Evolutionary conservation across 345 rosid genomes (phyloP).

Genomic region (Hevea brasiliensis): DNA sequence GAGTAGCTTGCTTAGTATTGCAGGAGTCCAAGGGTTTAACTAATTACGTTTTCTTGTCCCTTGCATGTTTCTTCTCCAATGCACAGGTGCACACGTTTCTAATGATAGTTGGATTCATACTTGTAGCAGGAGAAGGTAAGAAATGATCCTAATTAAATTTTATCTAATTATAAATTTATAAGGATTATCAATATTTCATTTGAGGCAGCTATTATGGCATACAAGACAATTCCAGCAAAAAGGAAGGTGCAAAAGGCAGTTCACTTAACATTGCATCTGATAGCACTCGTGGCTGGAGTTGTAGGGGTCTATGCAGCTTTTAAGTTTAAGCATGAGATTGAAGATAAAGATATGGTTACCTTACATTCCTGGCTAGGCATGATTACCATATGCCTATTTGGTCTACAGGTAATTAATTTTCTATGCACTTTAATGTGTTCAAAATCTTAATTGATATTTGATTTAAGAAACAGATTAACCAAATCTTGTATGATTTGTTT

Average conservation of each 20-base stretch:
- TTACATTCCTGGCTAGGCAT: constrained; percentile 65
- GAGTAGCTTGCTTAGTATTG: too few relatives aligned
- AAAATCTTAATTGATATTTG: too few relatives aligned
- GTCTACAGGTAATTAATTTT: constrained; percentile 39
- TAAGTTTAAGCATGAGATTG: constrained; percentile 38
- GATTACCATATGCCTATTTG: constrained; percentile 45
- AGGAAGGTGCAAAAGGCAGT: constrained; percentile 33
- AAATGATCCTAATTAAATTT: too few relatives aligned
- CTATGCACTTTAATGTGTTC: too few relatives aligned
- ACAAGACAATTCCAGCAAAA: constrained; percentile 42
- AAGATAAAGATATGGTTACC: constrained; percentile 27
- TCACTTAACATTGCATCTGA: constrained; percentile 39
- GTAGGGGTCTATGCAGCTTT: constrained; percentile 43
- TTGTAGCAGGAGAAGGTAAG: constrained; percentile 54
- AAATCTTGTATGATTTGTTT: not conserved
- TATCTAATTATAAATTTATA: not conserved
- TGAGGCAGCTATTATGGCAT: constrained; percentile 50
- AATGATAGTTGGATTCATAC: constrained; percentile 55
- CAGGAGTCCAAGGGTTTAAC: not conserved
- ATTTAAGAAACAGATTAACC: too few relatives aligned
- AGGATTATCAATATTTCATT: not conserved
- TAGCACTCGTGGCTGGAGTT: constrained; percentile 41
- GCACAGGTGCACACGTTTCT: constrained; percentile 51
- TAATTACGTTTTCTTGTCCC: not conserved
- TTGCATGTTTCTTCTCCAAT: not conserved